Evolutionary conservation across 1,284 basidiomycete species (phyloP), one percentile per base, ranked within the genome.

Genomic region (Sanghuangporus weigelae): DNA sequence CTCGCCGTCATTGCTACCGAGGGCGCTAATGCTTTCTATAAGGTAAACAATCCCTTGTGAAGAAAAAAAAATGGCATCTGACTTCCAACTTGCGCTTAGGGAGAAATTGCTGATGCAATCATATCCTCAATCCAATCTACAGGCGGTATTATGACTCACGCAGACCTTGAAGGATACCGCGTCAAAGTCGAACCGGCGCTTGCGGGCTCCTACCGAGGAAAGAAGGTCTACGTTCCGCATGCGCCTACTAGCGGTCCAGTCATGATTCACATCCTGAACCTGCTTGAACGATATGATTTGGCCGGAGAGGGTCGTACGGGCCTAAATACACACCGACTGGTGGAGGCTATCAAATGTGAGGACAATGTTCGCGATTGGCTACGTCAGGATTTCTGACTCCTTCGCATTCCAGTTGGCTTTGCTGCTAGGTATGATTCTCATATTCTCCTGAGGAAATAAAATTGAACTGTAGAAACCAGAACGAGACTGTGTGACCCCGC

Each of bases 181-280:
- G 87, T 91, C 26, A 83, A 84, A 58, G 84, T 93, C n/a, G 77
- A 83, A 62, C 86, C 79, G 39, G 92, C 96, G 4, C 77, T 97
- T 48, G 73, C 86, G 70, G 90, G 92, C 4, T 85, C 81, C 0
- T 98, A 93, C 75, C 80, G 81, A 31, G 87, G 86, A 50, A 84
- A 86, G 69, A 92, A 84, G 64, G 81, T 98, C 26, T 97, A 93
- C 75, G 95, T 93, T 0, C 85, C 90, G 0, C 84, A 85, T 70
- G 87, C 92, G 10, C 96, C 95, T 6, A 89, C 90, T 3, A 92
- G 87, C 35, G 94, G 93, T 19, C 85, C 89, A 69, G 90, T 89
- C 7, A 75, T 95, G 36, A 73, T 93, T 50, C 86, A 92, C 71
- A 89, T 94, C 81, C 76, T 95, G 26, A 94, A 95, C 69, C 72